These are phyloP conservation scores for Elaphomyces granulatus DNA, from an alignment of 495 filamentous ascomycete genomes.

Conservation along the genomic window DNA sequence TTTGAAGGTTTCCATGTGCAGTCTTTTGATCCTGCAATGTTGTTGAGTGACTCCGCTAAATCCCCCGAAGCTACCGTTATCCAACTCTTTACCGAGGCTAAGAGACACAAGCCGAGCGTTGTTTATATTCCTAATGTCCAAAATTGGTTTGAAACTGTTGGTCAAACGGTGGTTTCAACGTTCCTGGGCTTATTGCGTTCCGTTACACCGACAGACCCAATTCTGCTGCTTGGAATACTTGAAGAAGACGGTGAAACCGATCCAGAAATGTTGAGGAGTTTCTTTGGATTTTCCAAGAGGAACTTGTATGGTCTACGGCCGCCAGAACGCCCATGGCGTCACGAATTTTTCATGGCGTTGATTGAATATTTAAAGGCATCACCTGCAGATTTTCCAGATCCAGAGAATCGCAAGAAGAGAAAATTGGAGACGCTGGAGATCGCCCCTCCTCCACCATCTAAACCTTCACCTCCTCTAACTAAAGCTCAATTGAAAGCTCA, in stretches of 20 bases:
- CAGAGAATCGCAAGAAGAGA: slow-evolving; percentile 68
- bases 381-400: slow-evolving; percentile 76
- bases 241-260: slow-evolving; percentile 48
- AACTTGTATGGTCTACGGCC: slow-evolving; percentile 55
- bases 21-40: slow-evolving; percentile 77
- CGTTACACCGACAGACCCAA: slow-evolving; percentile 72
- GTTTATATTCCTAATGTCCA: slow-evolving; percentile 89
- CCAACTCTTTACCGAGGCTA: slow-evolving; percentile 79
- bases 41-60: slow-evolving; percentile 56
- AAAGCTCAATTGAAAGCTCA: slow-evolving; percentile 70
- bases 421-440: slow-evolving; percentile 61
- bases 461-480: slow-evolving; percentile 36
- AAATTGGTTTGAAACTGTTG: slow-evolving; percentile 63
- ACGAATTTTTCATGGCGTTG: slow-evolving; percentile 62
- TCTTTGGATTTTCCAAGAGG: slow-evolving; percentile 73
- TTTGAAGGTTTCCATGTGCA: slow-evolving; percentile 92
- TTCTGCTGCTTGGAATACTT: slow-evolving; percentile 70
- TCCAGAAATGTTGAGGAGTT: slow-evolving; percentile 47
- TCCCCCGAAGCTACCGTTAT: slow-evolving; percentile 78
- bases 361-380: slow-evolving; percentile 57
- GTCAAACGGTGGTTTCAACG: slow-evolving; percentile 52
- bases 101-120: slow-evolving; percentile 86
- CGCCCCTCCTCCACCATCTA: slow-evolving; percentile 54
- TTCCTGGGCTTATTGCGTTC: slow-evolving; percentile 65
- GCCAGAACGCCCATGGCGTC: slow-evolving; percentile 49